These are phyloP conservation scores for Debaryomyces subglobosus DNA, from an alignment of 1,139 yeast genomes.

Conservation along the genomic window DNA sequence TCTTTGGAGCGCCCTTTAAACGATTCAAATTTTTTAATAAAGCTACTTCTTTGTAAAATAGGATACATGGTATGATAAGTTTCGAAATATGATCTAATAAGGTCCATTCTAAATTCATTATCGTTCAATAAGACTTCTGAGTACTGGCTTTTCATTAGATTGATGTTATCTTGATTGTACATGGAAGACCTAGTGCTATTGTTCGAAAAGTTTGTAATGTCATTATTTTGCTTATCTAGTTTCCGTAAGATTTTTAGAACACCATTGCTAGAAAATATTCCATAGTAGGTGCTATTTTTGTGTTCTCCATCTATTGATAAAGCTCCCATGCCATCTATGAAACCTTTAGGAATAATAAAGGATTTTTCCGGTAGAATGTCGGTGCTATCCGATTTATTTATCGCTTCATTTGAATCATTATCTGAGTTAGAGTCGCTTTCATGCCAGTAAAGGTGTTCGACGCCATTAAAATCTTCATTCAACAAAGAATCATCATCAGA, in stretches of 20 bases:
- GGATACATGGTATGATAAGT: conserved; percentile 50
- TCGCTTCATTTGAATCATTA: neutral
- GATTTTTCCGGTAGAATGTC: neutral
- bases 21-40: conserved; percentile 46
- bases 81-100: conserved; percentile 20
- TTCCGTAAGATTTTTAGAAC: conserved; percentile 27
- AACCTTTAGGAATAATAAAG: conserved; percentile 15
- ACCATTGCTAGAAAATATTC: conserved; percentile 61
- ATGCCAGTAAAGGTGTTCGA: neutral
- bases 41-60: conserved; percentile 56
- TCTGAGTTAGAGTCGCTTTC: neutral
- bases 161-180: conserved; percentile 17
- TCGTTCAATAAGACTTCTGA: conserved; percentile 21
- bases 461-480: neutral
- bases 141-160: conserved; percentile 17
- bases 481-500: conserved; percentile 16
- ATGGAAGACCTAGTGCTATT: conserved; percentile 15
- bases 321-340: conserved; percentile 58
- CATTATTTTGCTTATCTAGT: conserved; percentile 22
- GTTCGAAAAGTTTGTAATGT: conserved; percentile 15
- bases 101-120: conserved; percentile 18
- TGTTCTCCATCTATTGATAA: conserved; percentile 25
- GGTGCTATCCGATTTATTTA: neutral
- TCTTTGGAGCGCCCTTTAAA: conserved; percentile 8
- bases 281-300: conserved; percentile 58